Evolutionary conservation across 1,284 basidiomycete genomes (phyloP), one percentile per base, ranked within the genome.

Genomic region (Garcileccinum viscosum): DNA sequence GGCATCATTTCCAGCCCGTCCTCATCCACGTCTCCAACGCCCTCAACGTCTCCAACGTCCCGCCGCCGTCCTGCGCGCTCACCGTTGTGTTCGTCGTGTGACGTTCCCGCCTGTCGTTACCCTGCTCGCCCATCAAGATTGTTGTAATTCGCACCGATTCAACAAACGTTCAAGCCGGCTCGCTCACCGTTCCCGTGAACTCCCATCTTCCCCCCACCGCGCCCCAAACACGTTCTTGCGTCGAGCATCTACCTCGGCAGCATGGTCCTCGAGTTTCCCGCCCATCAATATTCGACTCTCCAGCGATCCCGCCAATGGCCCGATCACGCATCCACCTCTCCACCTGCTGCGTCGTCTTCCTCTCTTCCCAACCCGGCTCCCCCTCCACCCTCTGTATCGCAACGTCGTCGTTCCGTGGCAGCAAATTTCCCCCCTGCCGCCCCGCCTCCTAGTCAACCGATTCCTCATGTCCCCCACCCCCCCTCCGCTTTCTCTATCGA

Each of bases 361-460:
- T 75, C 80, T 66, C 76, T 80, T 70, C 81, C 78, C 65, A 79
- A 77, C 61, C 74, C 84, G n/a, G 81, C 82, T 67, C 80, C 79
- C 68, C 63, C 74, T 65, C 80, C 82, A 73, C 73, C 73, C 53
- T 59, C 79, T 9, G 71, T 78, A 66, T 69, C 84, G 24, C 84
- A 86, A 69, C 87, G 90, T 66, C 88, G 92, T 70, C 90, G 91
- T 73, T 92, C 91, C 32, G 87, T 89, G 62, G 89, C 87, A 63
- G 86, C 87, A n/a, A 84, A 87, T 74, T 82, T 84, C 38, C 86
- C 89, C 62, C 90, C 91, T 17, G 86, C 89, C 44, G 89, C 82
- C 3, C 91, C 92, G n/a, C 91, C 92, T 42, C 92, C 92, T n/a
- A 88, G 83, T 75, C 86, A 88, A 72, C 92, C 91, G 65, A 92